Evolutionary conservation across 495 filamentous ascomycete species (phyloP).

Genomic region (Neurospora sp.): DNA sequence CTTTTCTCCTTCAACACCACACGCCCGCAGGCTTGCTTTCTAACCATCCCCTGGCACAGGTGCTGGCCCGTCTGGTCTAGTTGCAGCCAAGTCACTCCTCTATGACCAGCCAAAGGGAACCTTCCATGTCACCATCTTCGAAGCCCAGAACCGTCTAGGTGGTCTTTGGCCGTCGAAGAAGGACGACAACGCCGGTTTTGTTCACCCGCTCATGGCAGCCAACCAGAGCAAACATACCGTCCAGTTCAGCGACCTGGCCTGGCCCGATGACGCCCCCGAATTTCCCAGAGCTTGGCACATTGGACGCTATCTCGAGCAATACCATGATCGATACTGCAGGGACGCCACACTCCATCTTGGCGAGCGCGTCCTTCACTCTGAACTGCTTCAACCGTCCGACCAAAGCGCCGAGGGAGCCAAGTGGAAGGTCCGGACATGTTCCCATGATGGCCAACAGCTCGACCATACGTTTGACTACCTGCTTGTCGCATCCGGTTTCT

Average conservation of each 20-base stretch:
- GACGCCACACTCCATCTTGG: constrained; percentile 39
- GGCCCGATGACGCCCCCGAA: constrained; percentile 44
- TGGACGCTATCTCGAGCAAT: constrained; percentile 60
- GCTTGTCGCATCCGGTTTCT: constrained; percentile 68
- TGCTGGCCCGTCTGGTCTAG: constrained; percentile 72
- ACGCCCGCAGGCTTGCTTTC: background rate
- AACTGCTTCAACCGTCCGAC: constrained; percentile 14
- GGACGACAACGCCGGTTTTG: constrained; percentile 31
- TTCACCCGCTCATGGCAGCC: constrained; percentile 61
- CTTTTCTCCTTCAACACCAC: background rate
- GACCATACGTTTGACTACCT: constrained; percentile 56
- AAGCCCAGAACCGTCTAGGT: constrained; percentile 52
- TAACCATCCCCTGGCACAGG: constrained; percentile 30
- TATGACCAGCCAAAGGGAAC: constrained; percentile 43
- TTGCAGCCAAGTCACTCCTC: constrained; percentile 70
- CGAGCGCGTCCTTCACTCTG: constrained; percentile 39
- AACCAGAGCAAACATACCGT: constrained; percentile 75
- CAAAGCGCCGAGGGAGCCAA: background rate
- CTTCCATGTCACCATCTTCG: constrained; percentile 64
- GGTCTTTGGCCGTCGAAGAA: constrained; percentile 60
- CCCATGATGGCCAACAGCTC: constrained; percentile 16
- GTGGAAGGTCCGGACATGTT: constrained; percentile 48
- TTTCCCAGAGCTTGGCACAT: constrained; percentile 70
- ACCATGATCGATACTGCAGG: constrained; percentile 47
- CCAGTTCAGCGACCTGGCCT: constrained; percentile 68